A percentile compares a stretch with the other conserved stretches of the same genome.
These are phyloP conservation scores for Dictyostelium brefeldianum DNA, from an alignment of 78 protist species.

Conservation along the genomic window DNA sequence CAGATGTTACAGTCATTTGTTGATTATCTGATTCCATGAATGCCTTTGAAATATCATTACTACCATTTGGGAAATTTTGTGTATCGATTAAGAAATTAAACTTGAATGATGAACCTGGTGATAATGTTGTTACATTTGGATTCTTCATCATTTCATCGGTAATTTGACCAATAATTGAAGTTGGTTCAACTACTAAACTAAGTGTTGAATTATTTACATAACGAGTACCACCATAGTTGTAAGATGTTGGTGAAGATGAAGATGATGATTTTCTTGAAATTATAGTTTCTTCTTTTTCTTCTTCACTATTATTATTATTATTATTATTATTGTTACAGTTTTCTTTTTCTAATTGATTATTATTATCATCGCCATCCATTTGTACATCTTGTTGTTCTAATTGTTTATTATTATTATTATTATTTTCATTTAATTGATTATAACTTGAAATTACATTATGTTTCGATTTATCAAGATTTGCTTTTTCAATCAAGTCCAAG, in stretches of 20 bases:
- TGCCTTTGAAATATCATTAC: not conserved
- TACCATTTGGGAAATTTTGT: slow-evolving; percentile 16
- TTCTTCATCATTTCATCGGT: not conserved
- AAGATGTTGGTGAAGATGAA: not conserved
- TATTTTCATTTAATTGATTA: not conserved
- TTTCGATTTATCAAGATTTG: not conserved
- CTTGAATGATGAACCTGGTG: not conserved
- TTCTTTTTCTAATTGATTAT: not conserved
- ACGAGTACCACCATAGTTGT: not conserved
- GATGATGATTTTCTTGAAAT: not conserved
- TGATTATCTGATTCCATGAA: slow-evolving; percentile 1
- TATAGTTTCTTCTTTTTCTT: not conserved
- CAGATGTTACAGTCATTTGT: slow-evolving; percentile 12
- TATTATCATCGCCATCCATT: not conserved
- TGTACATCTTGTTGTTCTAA: too few relatives aligned
- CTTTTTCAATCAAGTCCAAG: not conserved
- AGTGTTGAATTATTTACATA: slow-evolving; percentile 26
- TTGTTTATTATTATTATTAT: not conserved
- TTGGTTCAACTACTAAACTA: slow-evolving; percentile 2
- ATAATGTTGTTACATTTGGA: not conserved
- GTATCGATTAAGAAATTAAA: slow-evolving; percentile 31
- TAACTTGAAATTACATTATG: not conserved
- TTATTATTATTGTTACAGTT: not conserved
- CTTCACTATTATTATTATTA: not conserved
- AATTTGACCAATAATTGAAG: not conserved